Evolutionary conservation across 2,329 filamentous ascomycete genomes (phyloP), one percentile per base, ranked within the genome.

Genomic region (Chaetomium olivaceum): DNA sequence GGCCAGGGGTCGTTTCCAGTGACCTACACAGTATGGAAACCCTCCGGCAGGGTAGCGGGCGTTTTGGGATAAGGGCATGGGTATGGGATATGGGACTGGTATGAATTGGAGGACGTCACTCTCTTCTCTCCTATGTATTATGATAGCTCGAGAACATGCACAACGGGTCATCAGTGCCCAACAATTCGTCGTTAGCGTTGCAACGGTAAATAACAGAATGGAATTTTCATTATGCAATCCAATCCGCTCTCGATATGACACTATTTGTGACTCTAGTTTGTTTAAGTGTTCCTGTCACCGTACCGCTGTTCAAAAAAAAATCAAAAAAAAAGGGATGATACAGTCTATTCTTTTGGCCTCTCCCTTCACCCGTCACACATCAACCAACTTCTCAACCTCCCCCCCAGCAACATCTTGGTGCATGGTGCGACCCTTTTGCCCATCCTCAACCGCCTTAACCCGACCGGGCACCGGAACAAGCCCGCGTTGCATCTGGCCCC

Each of bases 1-100:
- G 29, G 67, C 68, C 3, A 65, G 63, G 43, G 64, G 54, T 14
- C 66, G 67, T 36, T 68, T 69, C 46, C 65, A 61, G 39, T 60
- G 50, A 64, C 39, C n/a, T n/a, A n/a, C n/a, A n/a, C n/a, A n/a
- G 2, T 43, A 25, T 9, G 11, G n/a, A 16, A 7, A 9, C 9
- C 33, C 33, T 31, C 8, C 6, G 52, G 25, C 29, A 23, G n/a
- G 31, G 19, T 43, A 21, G n/a, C 25, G 55, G 65, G 16, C 39
- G 39, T 39, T 50, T 62, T 59, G 36, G 39, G 12, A 50, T 57
- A 50, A 21, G 58, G 57, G 25, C 6, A 63, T 27, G 29, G 43
- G 46, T 14, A 29, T 29, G 3, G 56, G 50, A 6, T 7, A 19
- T 48, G 3, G 11, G 29, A 31, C 21, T 16, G 59, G 51, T 58